Evolutionary conservation across 2,329 filamentous ascomycete genomes (phyloP), one percentile per base, ranked within the genome.

Genomic region (Drechmeria coniospora): DNA sequence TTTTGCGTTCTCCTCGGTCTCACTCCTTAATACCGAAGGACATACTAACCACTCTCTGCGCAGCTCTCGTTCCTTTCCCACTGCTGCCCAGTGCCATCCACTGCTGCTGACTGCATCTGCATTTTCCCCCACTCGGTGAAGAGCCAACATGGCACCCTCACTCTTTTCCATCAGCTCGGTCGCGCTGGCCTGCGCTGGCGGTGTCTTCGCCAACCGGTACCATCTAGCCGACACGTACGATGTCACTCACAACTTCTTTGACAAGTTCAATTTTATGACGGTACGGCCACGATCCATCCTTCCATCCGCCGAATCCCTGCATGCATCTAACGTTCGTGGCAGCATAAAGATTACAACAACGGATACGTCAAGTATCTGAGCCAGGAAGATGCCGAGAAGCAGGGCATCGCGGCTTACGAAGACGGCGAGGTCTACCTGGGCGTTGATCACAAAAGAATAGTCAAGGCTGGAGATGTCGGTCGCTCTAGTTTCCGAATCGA

Each of bases 401-500:
- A 54, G 13, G 51, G 51, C 12, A 43, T 63, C 3, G 40, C 55
- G 27, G 40, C 41, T 15, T 46, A 36, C n/a, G 33, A 47, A 12
- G 38, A 40, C 11, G 37, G 43, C 8, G 46, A 53, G 18, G 49
- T 60, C 14, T 54, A 50, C 25, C 39, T 65, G n/a, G 53, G 54
- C 13, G 49, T 54, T 22, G 54, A 63, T 33, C 30, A 41, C 30
- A 41, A 30, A 3, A 36, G 41, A 8, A 33, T 34, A n/a, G 43
- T 47, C 4, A 32, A 25, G 8, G 38, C 35, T 26, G 31, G 29
- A 6, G 41, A 47, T 27, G 31, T 40, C 19, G 59, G 59, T 23
- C 56, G 65, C 13, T 53, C 51, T 36, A 79, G 73, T 38, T 68
- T 84, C 17, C 65, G 79, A 21, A 47, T 84, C 11, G 65, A 71